phyloP scores from a whole-genome alignment of 805 yeast genomes.

The Candida lessepsii region DNA sequence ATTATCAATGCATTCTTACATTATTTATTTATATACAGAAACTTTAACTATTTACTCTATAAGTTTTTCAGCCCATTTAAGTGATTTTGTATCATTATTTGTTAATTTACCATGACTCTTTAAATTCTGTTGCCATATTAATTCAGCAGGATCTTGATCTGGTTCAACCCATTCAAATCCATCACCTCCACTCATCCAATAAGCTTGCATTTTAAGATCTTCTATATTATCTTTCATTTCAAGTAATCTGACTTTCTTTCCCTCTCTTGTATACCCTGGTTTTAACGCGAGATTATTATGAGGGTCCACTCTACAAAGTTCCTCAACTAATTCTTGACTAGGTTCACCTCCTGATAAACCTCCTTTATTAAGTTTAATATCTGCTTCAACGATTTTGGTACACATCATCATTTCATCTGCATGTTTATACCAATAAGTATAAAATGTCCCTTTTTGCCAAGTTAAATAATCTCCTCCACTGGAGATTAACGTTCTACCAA shows the following conservation, averaged over 20 bases:
- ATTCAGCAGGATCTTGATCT: slow-evolving; percentile 83
- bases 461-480: slow-evolving; percentile 53
- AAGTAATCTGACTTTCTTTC: slow-evolving; percentile 38
- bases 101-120: slow-evolving; percentile 20
- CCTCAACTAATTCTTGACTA: slow-evolving; percentile 32
- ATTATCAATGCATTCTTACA: no score
- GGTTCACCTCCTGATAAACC: slow-evolving; percentile 38
- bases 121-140: slow-evolving; percentile 40
- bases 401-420: slow-evolving; percentile 70
- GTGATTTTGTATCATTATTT: slow-evolving; percentile 15
- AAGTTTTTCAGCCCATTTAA: slow-evolving; percentile 43
- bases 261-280: slow-evolving; percentile 37
- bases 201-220: slow-evolving; percentile 71
- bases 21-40: slow-evolving; percentile 4
- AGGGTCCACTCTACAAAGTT: slow-evolving; percentile 33
- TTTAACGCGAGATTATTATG: slow-evolving; percentile 23
- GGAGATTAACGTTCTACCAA: slow-evolving; percentile 37
- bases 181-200: slow-evolving; percentile 85
- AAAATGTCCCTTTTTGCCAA: slow-evolving; percentile 66
- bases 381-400: slow-evolving; percentile 63
- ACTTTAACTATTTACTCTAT: slow-evolving; percentile 19
- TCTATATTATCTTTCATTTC: slow-evolving; percentile 54
- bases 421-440: slow-evolving; percentile 61
- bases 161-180: slow-evolving; percentile 90
- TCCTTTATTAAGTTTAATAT: slow-evolving; percentile 53